Conservation (phyloP, 495 filamentous ascomycete species). For the Aspergillus heteromorphus region DNA sequence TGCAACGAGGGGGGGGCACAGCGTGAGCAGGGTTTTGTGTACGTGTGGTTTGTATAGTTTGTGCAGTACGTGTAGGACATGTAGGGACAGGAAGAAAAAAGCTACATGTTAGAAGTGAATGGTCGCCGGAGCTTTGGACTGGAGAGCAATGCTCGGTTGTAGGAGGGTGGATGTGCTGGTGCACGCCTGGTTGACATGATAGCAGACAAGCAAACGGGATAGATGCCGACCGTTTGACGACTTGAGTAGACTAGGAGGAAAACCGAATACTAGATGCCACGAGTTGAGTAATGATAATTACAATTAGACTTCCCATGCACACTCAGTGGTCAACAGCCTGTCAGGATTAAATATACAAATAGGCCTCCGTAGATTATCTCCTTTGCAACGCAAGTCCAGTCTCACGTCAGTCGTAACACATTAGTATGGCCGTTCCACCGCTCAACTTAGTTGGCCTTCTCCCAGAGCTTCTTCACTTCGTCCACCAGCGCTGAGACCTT, state of each 20-base stretch:
- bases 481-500: slow-evolving; percentile 66
- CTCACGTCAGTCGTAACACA: not conserved
- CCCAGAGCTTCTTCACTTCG: slow-evolving; percentile 54
- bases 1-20: not conserved
- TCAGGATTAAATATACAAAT: not conserved
- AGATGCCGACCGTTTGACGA: too few species aligned
- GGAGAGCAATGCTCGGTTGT: too few species aligned
- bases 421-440: not conserved
- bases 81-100: not conserved
- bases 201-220: too few species aligned
- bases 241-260: too few species aligned
- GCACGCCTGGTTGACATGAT: too few species aligned
- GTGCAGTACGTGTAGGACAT: not conserved
- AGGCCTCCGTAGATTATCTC: not conserved
- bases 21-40: not conserved
- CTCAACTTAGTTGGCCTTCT: slow-evolving; percentile 30
- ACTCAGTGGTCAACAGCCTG: not conserved
- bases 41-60: not conserved
- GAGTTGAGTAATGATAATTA: not conserved
- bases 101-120: slow-evolving; percentile 2
- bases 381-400: not conserved
- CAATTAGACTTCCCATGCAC: not conserved
- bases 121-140: not conserved
- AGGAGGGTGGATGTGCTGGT: too few species aligned
- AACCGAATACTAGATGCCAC: not conserved